A percentile compares a stretch with the other conserved stretches of the same genome.
phyloP scores from a whole-genome alignment of 192 early-diverging fungal genomes.

The Backusella luteola region DNA sequence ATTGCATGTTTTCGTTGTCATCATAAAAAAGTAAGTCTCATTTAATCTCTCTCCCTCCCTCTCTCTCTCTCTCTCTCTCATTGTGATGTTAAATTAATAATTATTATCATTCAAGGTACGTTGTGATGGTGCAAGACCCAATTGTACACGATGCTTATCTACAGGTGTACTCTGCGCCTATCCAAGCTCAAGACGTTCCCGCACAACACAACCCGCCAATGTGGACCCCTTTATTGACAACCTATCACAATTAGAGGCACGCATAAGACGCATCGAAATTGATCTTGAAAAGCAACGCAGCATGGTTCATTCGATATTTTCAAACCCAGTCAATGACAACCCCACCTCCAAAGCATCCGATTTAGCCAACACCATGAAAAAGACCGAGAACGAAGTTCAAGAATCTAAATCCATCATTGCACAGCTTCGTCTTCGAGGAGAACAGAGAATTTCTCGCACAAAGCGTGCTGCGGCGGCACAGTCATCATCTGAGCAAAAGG shows the following conservation, averaged over 20 bases:
- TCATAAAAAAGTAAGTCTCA: slow-evolving; percentile 23
- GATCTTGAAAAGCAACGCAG: slow-evolving; percentile 22
- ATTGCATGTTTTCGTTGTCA: slow-evolving; percentile 34
- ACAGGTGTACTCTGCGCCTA: slow-evolving; percentile 25
- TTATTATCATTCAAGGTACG: slow-evolving; percentile 16
- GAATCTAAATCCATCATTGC: slow-evolving; percentile 35
- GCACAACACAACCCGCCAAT: slow-evolving; percentile 24
- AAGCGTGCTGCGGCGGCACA: slow-evolving; percentile 23
- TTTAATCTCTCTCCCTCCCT: background rate
- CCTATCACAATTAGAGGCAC: slow-evolving; percentile 23
- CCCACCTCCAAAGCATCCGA: slow-evolving; percentile 5
- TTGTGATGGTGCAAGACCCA: slow-evolving; percentile 30
- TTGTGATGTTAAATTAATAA: background rate
- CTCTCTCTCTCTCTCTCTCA: background rate
- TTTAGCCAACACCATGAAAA: slow-evolving; percentile 8
- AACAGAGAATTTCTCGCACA: slow-evolving; percentile 25
- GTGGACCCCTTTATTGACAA: slow-evolving; percentile 38
- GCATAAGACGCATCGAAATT: slow-evolving; percentile 26
- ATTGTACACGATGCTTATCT: slow-evolving; percentile 21
- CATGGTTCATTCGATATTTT: slow-evolving; percentile 18
- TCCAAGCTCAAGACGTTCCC: slow-evolving; percentile 23
- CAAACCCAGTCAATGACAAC: slow-evolving; percentile 5
- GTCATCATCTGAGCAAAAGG: background rate
- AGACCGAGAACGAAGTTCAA: slow-evolving; percentile 36
- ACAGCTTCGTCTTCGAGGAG: slow-evolving; percentile 32